Evolutionary conservation across 2,329 filamentous ascomycete species (phyloP).

Genomic region (Hyphodiscus sp.): DNA sequence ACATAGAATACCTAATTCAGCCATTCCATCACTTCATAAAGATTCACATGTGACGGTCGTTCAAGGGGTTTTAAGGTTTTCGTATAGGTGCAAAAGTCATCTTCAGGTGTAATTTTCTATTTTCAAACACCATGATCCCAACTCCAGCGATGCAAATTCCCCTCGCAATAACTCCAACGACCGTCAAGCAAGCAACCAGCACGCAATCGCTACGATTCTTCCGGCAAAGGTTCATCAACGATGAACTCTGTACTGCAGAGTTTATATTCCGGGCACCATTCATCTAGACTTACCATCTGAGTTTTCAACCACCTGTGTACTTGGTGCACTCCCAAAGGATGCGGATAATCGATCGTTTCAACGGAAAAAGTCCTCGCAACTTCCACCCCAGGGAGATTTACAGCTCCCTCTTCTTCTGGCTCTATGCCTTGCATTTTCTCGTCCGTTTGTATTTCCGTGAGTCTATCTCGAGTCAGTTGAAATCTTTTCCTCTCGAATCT

Average conservation of each 20-base stretch:
- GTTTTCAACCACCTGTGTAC: slow-evolving; percentile 24
- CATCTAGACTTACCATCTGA: slow-evolving; percentile 15
- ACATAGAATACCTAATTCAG: not conserved
- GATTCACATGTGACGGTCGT: too few relatives aligned
- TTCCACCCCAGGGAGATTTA: slow-evolving; percentile 25
- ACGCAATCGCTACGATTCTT: not conserved
- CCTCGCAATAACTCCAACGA: slow-evolving; percentile 1
- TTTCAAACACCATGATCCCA: too few relatives aligned
- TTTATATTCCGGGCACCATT: slow-evolving; percentile 25
- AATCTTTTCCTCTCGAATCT: not conserved
- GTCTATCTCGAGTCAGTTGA: slow-evolving; percentile 8
- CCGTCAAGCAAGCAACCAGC: too few relatives aligned
- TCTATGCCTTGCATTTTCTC: slow-evolving; percentile 17
- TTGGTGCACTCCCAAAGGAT: slow-evolving; percentile 28
- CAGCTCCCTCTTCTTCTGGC: slow-evolving; percentile 16
- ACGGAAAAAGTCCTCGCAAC: slow-evolving; percentile 27
- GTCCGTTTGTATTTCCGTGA: slow-evolving; percentile 17
- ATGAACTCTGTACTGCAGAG: slow-evolving; percentile 15
- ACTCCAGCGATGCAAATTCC: not conserved
- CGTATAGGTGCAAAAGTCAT: too few relatives aligned
- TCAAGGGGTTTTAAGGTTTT: too few relatives aligned
- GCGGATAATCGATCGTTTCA: slow-evolving; percentile 27
- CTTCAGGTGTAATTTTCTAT: too few relatives aligned
- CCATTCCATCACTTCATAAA: not conserved
- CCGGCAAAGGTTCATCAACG: slow-evolving; percentile 1